phyloP scores from a whole-genome alignment of 176 grass and related monocot genomes.

The Musa schizocarpa region DNA sequence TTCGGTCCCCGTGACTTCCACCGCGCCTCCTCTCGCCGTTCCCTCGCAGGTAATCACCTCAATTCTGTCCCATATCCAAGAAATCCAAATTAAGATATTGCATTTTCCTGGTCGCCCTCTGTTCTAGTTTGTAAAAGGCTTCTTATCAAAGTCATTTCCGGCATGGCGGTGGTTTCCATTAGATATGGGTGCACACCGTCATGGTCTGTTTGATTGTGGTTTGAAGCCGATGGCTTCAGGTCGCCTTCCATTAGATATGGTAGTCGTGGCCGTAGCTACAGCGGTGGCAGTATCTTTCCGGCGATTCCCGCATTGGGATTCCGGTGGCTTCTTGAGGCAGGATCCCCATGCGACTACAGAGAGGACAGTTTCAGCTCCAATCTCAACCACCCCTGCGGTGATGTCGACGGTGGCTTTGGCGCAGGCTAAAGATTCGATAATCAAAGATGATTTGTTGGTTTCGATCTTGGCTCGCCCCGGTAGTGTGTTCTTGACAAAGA shows the following conservation, averaged over 20 bases:
- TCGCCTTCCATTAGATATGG: slow-evolving; percentile 5
- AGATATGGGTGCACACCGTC: slow-evolving; percentile 18
- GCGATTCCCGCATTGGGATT: background rate
- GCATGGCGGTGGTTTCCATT: slow-evolving; percentile 17
- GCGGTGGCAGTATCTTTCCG: background rate
- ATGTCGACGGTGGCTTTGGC: too few species aligned
- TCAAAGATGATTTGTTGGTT: too few species aligned
- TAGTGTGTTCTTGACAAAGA: too few species aligned
- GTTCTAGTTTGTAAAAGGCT: background rate
- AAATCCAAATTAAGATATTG: background rate
- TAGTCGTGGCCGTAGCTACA: background rate
- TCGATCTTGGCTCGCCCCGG: too few species aligned
- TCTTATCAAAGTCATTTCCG: slow-evolving; percentile 22
- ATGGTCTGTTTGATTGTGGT: slow-evolving; percentile 14
- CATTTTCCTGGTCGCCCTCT: background rate
- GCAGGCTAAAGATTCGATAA: too few species aligned
- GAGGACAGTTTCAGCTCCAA: too few species aligned
- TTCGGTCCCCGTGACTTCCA: slow-evolving; percentile 14
- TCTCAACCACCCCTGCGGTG: too few species aligned
- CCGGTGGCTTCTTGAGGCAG: too few species aligned
- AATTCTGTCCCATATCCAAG: background rate
- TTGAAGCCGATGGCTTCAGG: slow-evolving; percentile 14
- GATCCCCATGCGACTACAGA: too few species aligned
- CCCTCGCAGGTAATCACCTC: slow-evolving; percentile 9
- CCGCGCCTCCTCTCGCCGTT: slow-evolving; percentile 19